Conservation (phyloP, 2,329 filamentous ascomycete species). For the Cladorrhinum sp. region DNA sequence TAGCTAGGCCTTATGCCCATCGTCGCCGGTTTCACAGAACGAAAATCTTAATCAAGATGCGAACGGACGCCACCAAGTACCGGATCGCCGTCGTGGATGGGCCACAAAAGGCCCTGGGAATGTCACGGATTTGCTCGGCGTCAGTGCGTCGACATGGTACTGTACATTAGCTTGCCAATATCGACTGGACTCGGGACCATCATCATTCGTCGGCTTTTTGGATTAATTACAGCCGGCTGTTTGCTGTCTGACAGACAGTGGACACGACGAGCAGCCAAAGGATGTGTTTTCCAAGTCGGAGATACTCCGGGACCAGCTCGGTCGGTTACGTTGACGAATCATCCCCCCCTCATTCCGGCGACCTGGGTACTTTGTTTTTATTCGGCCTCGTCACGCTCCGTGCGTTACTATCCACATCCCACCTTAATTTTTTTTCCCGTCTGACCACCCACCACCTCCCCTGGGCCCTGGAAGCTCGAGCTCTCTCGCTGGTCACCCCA, state of each 20-base stretch:
- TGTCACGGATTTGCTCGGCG: slow-evolving; percentile 17
- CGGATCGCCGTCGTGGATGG: slow-evolving; percentile 14
- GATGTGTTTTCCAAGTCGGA: slow-evolving; percentile 8
- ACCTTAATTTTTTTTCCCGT: slow-evolving; percentile 3
- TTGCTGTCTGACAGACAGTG: not conserved
- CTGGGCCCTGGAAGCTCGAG: not conserved
- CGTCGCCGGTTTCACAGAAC: not conserved
- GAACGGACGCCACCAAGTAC: slow-evolving; percentile 14
- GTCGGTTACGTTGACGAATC: slow-evolving; percentile 6
- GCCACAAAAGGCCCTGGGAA: slow-evolving; percentile 8
- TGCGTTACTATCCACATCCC: slow-evolving; percentile 5
- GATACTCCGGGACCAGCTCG: slow-evolving; percentile 11
- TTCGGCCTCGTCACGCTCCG: slow-evolving; percentile 3
- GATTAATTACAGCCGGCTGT: not conserved
- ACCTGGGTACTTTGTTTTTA: not conserved
- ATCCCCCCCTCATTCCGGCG: not conserved
- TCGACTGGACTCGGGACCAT: not conserved
- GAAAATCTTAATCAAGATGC: slow-evolving; percentile 11
- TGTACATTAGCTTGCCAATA: slow-evolving; percentile 12
- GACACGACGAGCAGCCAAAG: no score
- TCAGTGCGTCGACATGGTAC: slow-evolving; percentile 24
- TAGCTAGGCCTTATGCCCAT: slow-evolving; percentile 12
- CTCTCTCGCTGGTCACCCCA: slow-evolving; percentile 15
- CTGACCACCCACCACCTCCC: not conserved
- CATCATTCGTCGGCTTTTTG: slow-evolving; percentile 16